Percentiles rank a stretch among this genome's conserved stretches.
phyloP scores from a whole-genome alignment of 2,329 filamentous ascomycete species.

The Phaeomoniella chlamydospora region DNA sequence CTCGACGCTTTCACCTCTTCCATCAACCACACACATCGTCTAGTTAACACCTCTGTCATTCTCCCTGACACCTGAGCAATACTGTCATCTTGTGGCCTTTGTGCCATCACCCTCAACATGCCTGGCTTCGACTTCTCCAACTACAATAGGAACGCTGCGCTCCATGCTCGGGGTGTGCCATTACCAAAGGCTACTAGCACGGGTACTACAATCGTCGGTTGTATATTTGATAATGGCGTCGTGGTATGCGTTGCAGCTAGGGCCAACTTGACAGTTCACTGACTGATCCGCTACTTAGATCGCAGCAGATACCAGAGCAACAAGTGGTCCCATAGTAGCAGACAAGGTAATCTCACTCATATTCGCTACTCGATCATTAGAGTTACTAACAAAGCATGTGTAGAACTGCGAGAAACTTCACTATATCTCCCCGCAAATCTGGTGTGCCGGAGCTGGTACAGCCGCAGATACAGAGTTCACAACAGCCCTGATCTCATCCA shows the following conservation, averaged over 20 bases:
- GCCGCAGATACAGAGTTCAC: constrained; percentile 99
- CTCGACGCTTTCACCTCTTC: no score
- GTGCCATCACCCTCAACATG: constrained; percentile 45
- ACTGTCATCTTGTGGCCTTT: constrained; percentile 3
- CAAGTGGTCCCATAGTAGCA: constrained; percentile 92
- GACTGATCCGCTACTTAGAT: constrained; percentile 46
- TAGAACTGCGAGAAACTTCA: constrained; percentile 99
- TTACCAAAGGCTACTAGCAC: constrained; percentile 96
- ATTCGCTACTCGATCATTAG: no score
- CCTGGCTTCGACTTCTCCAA: constrained; percentile 98
- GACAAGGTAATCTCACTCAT: constrained; percentile 54
- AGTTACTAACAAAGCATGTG: no score
- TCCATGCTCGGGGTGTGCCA: constrained; percentile 86
- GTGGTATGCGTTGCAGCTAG: constrained; percentile 52
- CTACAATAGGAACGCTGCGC: constrained; percentile 95
- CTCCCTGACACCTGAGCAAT: constrained; percentile 1
- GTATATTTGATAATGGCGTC: constrained; percentile 89
- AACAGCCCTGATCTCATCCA: constrained; percentile 93
- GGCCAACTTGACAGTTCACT: constrained; percentile 1
- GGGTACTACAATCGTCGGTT: constrained; percentile 96
- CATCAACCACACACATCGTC: no score
- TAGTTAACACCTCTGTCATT: background rate
- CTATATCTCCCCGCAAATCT: constrained; percentile 97
- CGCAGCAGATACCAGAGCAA: constrained; percentile 94
- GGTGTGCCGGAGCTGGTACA: constrained; percentile 96